phyloP scores from a whole-genome alignment of 1,284 basidiomycete genomes.

The Trichosporon faecale region DNA sequence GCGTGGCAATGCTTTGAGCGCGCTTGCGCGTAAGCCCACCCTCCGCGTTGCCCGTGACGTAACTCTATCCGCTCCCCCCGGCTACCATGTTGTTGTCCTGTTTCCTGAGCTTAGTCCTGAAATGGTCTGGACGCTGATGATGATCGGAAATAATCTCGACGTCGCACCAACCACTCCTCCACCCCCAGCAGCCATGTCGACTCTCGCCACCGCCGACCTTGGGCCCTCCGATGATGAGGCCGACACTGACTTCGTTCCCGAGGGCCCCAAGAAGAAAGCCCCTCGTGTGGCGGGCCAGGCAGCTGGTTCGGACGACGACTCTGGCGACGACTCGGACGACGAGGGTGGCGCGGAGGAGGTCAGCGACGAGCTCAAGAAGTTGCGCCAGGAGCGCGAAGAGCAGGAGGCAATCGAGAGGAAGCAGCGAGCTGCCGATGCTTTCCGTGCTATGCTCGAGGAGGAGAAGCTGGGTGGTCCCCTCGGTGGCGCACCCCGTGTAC shows the following conservation, averaged over 20 bases:
- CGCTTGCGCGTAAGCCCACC: neutral
- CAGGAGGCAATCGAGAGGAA: constrained; percentile 13
- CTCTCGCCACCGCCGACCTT: constrained; percentile 41
- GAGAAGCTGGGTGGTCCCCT: constrained; percentile 8
- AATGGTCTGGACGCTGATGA: neutral
- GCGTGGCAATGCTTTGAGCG: neutral
- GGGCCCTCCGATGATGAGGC: constrained; percentile 36
- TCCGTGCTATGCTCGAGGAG: constrained; percentile 19
- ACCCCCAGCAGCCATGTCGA: constrained; percentile 33
- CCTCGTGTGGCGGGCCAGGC: neutral
- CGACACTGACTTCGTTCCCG: constrained; percentile 40
- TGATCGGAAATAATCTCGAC: neutral
- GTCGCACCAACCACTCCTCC: neutral
- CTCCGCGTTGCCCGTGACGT: neutral
- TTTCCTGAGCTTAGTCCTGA: constrained; percentile 9
- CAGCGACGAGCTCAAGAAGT: neutral
- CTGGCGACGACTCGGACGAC: constrained; percentile 17
- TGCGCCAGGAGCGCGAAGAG: constrained; percentile 12
- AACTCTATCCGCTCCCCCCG: neutral
- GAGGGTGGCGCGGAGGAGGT: constrained; percentile 15
- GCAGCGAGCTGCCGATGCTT: constrained; percentile 20
- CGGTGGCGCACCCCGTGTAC: constrained; percentile 6
- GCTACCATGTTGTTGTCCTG: neutral
- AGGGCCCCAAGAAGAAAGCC: constrained; percentile 19
- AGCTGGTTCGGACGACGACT: constrained; percentile 15